Percentiles rank a stretch among this genome's conserved stretches.
phyloP scores from a whole-genome alignment of 1,139 yeast genomes.

The Yamadazyma songkhlaensis region DNA sequence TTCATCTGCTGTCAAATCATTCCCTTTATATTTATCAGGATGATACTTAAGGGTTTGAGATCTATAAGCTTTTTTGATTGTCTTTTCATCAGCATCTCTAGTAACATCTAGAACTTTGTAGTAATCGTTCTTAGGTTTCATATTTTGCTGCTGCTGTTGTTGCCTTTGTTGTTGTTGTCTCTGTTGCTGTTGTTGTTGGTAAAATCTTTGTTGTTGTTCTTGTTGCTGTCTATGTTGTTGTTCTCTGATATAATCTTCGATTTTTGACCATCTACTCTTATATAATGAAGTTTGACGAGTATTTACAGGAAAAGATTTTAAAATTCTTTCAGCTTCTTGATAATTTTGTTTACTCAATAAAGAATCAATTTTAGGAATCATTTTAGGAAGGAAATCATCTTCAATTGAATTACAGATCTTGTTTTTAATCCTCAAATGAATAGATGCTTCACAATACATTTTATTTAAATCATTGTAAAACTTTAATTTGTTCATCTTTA shows the following conservation, averaged over 20 bases:
- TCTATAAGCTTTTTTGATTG: slow-evolving; percentile 81
- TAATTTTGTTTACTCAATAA: slow-evolving; percentile 38
- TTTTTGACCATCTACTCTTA: slow-evolving; percentile 23
- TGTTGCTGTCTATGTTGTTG: slow-evolving; percentile 41
- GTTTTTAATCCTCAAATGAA: slow-evolving; percentile 27
- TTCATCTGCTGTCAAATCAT: slow-evolving; percentile 63
- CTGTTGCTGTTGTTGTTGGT: slow-evolving; percentile 44
- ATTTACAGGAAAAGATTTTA: slow-evolving; percentile 30
- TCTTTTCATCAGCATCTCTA: slow-evolving; percentile 65
- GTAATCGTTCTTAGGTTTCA: slow-evolving; percentile 63
- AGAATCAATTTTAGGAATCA: slow-evolving; percentile 42
- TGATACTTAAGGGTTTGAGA: slow-evolving; percentile 77
- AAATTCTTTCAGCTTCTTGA: slow-evolving; percentile 37
- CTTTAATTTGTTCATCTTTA: slow-evolving; percentile 10
- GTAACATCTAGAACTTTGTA: slow-evolving; percentile 75
- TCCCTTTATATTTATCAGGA: slow-evolving; percentile 82
- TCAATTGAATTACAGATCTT: slow-evolving; percentile 32
- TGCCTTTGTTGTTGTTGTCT: slow-evolving; percentile 40
- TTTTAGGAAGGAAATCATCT: slow-evolving; percentile 44
- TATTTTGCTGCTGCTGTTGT: slow-evolving; percentile 38
- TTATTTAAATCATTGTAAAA: slow-evolving; percentile 34
- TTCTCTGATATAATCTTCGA: slow-evolving; percentile 20
- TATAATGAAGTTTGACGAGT: slow-evolving; percentile 41
- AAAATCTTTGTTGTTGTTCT: slow-evolving; percentile 37
- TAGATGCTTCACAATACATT: slow-evolving; percentile 47